A percentile compares a stretch with the other conserved stretches of the same genome.
phyloP scores from a whole-genome alignment of 768 basidiomycete species.

The Kwoniella bestiolae region DNA sequence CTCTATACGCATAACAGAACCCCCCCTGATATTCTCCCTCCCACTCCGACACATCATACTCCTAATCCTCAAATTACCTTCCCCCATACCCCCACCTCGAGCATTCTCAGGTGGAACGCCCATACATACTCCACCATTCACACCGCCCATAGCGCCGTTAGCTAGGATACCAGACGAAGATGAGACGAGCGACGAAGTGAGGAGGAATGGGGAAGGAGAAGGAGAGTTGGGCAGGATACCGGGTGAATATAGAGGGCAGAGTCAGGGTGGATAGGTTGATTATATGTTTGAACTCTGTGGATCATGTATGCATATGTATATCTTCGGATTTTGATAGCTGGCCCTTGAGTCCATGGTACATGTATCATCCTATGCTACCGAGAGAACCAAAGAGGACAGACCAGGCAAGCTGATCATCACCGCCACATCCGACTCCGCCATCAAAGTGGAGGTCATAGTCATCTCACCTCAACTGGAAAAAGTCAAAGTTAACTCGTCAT shows the following conservation, averaged over 20 bases:
- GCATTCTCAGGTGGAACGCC: slow-evolving; percentile 47
- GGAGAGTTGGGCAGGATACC: slow-evolving; percentile 28
- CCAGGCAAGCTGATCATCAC: neutral
- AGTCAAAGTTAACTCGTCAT: neutral
- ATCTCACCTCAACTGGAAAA: too few species aligned
- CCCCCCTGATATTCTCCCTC: slow-evolving; percentile 43
- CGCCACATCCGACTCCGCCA: neutral
- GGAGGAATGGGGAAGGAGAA: neutral
- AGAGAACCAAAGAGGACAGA: neutral
- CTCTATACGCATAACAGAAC: slow-evolving; percentile 28
- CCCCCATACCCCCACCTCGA: slow-evolving; percentile 30
- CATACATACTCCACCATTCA: slow-evolving; percentile 10
- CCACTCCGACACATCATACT: slow-evolving; percentile 34
- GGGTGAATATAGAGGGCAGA: slow-evolving; percentile 32
- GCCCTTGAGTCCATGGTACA: too few species aligned
- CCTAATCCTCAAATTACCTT: slow-evolving; percentile 36
- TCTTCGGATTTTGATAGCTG: neutral
- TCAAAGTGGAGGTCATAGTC: neutral
- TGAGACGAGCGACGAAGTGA: neutral
- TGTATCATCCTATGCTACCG: too few species aligned
- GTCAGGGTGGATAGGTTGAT: slow-evolving; percentile 12
- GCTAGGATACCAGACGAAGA: slow-evolving; percentile 7
- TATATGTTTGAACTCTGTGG: neutral
- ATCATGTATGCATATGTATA: slow-evolving; percentile 7
- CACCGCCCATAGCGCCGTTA: neutral